Percentiles rank a stretch among this genome's conserved stretches.
These are phyloP conservation scores for Cymbidium sinense DNA, from an alignment of 106 monocot species.

Conservation along the genomic window DNA sequence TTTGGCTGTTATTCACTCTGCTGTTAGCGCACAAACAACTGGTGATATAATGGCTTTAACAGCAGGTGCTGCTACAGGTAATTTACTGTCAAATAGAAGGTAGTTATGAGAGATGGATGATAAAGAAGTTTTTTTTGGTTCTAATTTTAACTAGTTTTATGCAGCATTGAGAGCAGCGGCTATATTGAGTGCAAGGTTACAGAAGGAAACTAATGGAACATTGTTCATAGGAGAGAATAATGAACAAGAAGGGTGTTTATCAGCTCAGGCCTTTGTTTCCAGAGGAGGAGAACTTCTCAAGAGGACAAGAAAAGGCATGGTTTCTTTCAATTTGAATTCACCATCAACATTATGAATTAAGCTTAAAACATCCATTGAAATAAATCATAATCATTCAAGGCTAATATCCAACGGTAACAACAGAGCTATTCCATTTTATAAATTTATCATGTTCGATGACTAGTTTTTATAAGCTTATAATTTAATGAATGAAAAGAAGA, in stretches of 20 bases:
- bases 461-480: no score
- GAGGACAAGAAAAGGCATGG: slow-evolving; percentile 51
- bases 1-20: slow-evolving; percentile 30
- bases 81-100: not conserved
- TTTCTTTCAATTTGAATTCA: no score
- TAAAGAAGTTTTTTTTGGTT: not conserved
- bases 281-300: slow-evolving; percentile 49
- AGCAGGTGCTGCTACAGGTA: slow-evolving; percentile 8
- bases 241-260: slow-evolving; percentile 18
- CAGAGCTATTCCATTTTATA: no score
- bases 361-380: not conserved
- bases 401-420: no score
- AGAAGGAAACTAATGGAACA: slow-evolving; percentile 25
- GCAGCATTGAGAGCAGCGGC: slow-evolving; percentile 48
- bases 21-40: slow-evolving; percentile 33
- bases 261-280: slow-evolving; percentile 36
- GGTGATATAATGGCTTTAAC: slow-evolving; percentile 59
- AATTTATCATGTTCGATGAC: no score
- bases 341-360: not conserved
- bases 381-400: not conserved
- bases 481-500: no score
- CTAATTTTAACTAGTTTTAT: not conserved
- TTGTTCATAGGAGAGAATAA: slow-evolving; percentile 12
- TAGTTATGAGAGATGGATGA: not conserved
- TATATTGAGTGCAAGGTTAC: slow-evolving; percentile 34